Base-by-base conservation (phyloP, 23 red algal genomes). In the Chondrus crispus region DNA sequence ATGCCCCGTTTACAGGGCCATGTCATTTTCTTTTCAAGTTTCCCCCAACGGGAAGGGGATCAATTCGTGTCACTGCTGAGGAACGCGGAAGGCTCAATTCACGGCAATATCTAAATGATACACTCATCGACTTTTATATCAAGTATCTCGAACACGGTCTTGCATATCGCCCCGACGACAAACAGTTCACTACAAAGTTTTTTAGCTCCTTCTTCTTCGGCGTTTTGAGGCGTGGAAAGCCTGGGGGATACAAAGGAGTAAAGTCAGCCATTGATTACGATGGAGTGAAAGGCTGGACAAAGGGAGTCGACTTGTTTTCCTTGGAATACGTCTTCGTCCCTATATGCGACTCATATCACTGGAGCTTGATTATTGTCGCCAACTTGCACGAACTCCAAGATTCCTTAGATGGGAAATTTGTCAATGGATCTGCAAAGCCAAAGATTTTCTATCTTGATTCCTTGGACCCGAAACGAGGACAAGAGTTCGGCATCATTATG, bases 131-230 rank as follows among this genome's bases (percentile, higher is more conserved):
- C 57, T 97, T 97, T 48, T 90, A 91, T 41, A 53, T 97, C 20
- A 92, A 93, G 45, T 94, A 84, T 55, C 70, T 94, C 26, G 89
- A 92, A 58, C 33, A 53, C 14, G 62, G 47, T 50, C 66, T 87
- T 13, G 42, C 68, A 42, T 57, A 43, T 43, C 80, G 82, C 19
- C 29, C 75, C 1, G 60, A 52, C 7, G 33, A 40, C 37, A 35
- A 74, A n/a, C 39, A 51, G 16, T n/a, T 84, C 18, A 45, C 76
- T 30, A 50, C 66, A 33, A 82, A 84, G 57, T 93, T 93, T 54
- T 97, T 97, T 41, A 97, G 91, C 87, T 93, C 89, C 68, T 97
- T 97, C 47, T 97, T 97, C 57, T 97, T 94, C 57, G 87, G 86
- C 41, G 66, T 70, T 30, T 70, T 97, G n/a, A 63, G 76, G 10